Conservation (phyloP, 1,284 basidiomycete species). For the Cutaneotrichosporon daszewskae region DNA sequence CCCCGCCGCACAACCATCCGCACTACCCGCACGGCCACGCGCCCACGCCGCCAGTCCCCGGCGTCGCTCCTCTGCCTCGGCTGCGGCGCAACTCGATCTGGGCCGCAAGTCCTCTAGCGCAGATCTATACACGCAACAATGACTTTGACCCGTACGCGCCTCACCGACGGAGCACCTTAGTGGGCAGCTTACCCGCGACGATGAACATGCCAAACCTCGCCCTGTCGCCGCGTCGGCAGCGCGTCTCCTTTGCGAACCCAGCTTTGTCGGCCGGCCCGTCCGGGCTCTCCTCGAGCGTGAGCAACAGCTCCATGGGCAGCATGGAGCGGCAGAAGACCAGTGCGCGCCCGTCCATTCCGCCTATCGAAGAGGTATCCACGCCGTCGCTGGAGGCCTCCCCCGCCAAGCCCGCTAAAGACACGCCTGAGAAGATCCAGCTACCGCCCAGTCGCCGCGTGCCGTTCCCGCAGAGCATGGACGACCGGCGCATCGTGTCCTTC, state of each 20-base stretch:
- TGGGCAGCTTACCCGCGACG: slow-evolving; percentile 12
- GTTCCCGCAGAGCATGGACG: too few relatives aligned
- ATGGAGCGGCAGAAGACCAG: neutral
- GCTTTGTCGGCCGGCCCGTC: too few relatives aligned
- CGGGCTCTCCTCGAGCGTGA: slow-evolving; percentile 4
- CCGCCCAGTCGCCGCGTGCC: too few relatives aligned
- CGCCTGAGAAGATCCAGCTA: too few relatives aligned
- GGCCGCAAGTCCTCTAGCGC: slow-evolving; percentile 44
- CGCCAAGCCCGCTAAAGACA: neutral
- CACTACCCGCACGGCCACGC: slow-evolving; percentile 6
- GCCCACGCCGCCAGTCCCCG: neutral
- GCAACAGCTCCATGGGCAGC: neutral
- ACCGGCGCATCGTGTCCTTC: too few relatives aligned
- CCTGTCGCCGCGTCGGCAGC: slow-evolving; percentile 13
- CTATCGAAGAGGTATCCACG: neutral
- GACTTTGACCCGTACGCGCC: neutral
- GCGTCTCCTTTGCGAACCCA: too few relatives aligned
- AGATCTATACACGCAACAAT: slow-evolving; percentile 24
- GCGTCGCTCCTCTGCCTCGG: neutral
- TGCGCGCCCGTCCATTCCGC: neutral
- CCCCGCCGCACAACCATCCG: neutral
- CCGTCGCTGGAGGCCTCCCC: slow-evolving; percentile 1
- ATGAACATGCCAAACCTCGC: slow-evolving; percentile 1
- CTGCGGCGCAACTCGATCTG: slow-evolving; percentile 31
- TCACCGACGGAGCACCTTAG: too few relatives aligned